Conservation (phyloP, 1,139 yeast genomes). For the Candida smagusa region DNA sequence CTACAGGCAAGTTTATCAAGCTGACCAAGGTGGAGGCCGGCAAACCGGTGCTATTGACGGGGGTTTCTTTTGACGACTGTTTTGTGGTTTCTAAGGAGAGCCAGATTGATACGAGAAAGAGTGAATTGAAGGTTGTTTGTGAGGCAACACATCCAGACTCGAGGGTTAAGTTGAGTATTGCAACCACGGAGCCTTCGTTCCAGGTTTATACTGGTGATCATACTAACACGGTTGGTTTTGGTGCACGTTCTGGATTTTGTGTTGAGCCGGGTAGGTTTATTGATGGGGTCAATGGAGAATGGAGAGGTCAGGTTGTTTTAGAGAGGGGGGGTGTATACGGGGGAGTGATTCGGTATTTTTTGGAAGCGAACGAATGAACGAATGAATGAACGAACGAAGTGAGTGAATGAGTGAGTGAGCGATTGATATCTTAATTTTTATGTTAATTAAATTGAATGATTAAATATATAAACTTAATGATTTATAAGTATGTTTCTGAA, state of each 20-base stretch:
- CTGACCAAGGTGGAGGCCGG: conserved; percentile 24
- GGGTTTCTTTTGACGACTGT: conserved; percentile 42
- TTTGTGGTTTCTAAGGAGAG: conserved; percentile 41
- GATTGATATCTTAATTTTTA: too few relatives aligned
- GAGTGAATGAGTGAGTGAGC: not conserved
- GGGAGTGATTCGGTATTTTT: conserved; percentile 39
- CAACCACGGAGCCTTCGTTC: conserved; percentile 65
- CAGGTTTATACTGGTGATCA: conserved; percentile 66
- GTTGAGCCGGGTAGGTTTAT: conserved; percentile 62
- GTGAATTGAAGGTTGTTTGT: conserved; percentile 33
- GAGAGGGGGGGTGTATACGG: conserved; percentile 56
- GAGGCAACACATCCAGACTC: conserved; percentile 50
- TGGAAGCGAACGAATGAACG: conserved; percentile 6
- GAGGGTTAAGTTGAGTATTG: conserved; percentile 38
- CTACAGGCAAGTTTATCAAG: conserved; percentile 48
- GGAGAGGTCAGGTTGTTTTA: conserved; percentile 52
- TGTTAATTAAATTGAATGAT: too few relatives aligned
- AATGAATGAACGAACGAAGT: not conserved
- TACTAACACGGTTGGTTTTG: conserved; percentile 34
- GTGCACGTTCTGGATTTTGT: conserved; percentile 57
- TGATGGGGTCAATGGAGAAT: conserved; percentile 48
- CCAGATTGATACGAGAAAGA: conserved; percentile 42
- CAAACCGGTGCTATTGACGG: conserved; percentile 20
- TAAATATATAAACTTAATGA: too few relatives aligned
- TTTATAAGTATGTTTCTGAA: too few relatives aligned